phyloP scores from a whole-genome alignment of 2,329 filamentous ascomycete species.

The Aspergillus nomiae region DNA sequence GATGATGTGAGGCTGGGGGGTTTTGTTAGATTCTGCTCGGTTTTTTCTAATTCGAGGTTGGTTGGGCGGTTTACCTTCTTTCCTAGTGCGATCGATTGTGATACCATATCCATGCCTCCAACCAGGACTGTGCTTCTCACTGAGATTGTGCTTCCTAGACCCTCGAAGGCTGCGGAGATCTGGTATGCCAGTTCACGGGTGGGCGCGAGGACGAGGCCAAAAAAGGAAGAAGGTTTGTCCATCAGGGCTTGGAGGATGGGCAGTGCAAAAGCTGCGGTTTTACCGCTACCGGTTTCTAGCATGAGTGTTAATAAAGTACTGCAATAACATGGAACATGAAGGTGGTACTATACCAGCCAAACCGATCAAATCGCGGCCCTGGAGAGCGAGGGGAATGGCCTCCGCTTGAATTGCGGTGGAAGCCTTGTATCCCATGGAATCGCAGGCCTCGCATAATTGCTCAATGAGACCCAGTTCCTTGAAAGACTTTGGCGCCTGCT shows the following conservation, averaged over 20 bases:
- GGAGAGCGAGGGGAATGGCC: constrained; percentile 77
- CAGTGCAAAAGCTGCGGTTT: constrained; percentile 91
- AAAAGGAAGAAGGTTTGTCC: constrained; percentile 81
- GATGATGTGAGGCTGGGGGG: constrained; percentile 72
- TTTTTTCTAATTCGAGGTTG: not conserved
- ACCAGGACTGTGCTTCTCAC: constrained; percentile 84
- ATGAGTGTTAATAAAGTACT: not conserved
- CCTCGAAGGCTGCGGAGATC: constrained; percentile 85
- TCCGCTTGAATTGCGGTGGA: constrained; percentile 89
- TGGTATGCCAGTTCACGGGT: constrained; percentile 93
- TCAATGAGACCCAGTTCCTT: constrained; percentile 73
- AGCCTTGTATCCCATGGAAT: constrained; percentile 74
- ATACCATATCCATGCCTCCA: constrained; percentile 93
- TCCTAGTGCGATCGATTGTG: constrained; percentile 85
- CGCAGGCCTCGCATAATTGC: constrained; percentile 85
- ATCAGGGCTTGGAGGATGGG: constrained; percentile 90
- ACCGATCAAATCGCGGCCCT: constrained; percentile 85
- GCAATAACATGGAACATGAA: not conserved
- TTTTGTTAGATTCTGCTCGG: not conserved
- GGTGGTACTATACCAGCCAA: constrained; percentile 62
- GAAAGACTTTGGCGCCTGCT: constrained; percentile 47
- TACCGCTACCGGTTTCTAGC: constrained; percentile 81
- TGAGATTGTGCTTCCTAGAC: constrained; percentile 82
- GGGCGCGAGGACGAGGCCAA: constrained; percentile 86
- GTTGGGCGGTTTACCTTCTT: constrained; percentile 60